A percentile compares a stretch with the other conserved stretches of the same genome.
These are phyloP conservation scores for Tetrapisispora iriomotensis DNA, from an alignment of 805 yeast genomes.

Conservation along the genomic window DNA sequence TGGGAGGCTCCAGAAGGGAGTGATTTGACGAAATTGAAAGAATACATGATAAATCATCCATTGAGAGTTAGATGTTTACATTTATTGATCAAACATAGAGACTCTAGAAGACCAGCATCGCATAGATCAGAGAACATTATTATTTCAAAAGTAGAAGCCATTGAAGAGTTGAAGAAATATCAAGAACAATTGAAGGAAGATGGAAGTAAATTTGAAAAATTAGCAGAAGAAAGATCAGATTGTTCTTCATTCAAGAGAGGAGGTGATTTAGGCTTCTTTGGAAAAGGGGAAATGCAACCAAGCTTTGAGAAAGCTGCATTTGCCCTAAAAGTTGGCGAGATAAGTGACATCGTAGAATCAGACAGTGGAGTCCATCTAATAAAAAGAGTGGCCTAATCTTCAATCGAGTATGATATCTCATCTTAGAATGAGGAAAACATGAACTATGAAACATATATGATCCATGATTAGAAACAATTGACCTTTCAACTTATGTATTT, in stretches of 20 bases:
- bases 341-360: conserved; percentile 74
- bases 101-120: conserved; percentile 81
- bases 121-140: conserved; percentile 79
- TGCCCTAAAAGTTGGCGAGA: conserved; percentile 69
- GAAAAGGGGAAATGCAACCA: conserved; percentile 92
- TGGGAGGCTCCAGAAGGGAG: conserved; percentile 93
- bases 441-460: too few species aligned
- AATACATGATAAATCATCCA: conserved; percentile 48
- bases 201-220: conserved; percentile 45
- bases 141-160: conserved; percentile 74
- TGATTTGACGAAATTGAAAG: conserved; percentile 46
- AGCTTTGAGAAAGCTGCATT: conserved; percentile 84
- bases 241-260: conserved; percentile 78
- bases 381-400: conserved; percentile 61
- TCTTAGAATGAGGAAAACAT: too few species aligned
- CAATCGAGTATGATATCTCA: too few species aligned
- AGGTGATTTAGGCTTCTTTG: conserved; percentile 88
- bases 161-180: conserved; percentile 46
- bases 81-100: conserved; percentile 71
- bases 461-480: too few species aligned
- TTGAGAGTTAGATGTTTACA: conserved; percentile 74
- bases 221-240: conserved; percentile 80
- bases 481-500: too few species aligned
- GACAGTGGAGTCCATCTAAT: conserved; percentile 88
- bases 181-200: conserved; percentile 42